A percentile compares a stretch with the other conserved stretches of the same genome.
These are phyloP conservation scores for Sarocladium kiliense DNA, from an alignment of 2,329 filamentous ascomycete species.

Conservation along the genomic window DNA sequence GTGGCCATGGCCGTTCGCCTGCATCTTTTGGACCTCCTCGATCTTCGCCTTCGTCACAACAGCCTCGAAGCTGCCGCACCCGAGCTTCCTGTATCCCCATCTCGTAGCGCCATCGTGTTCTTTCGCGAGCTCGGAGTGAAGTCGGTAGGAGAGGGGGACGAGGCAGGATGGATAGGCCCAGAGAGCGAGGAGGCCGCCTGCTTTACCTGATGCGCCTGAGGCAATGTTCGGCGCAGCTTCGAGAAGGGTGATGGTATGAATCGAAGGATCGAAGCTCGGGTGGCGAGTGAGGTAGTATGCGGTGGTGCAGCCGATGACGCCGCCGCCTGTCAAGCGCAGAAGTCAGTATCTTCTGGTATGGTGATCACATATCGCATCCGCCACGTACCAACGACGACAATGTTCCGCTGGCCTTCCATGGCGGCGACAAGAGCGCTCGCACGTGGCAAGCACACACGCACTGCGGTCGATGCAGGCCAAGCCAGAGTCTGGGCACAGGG, in stretches of 20 bases:
- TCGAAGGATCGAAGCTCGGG: constrained; percentile 67
- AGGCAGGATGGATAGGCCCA: constrained; percentile 88
- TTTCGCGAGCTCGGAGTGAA: constrained; percentile 79
- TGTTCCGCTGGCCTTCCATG: constrained; percentile 36
- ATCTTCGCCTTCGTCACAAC: constrained; percentile 30
- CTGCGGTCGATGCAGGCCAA: not conserved
- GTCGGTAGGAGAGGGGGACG: constrained; percentile 76
- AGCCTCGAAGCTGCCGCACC: constrained; percentile 58
- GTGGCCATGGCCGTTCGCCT: constrained; percentile 11
- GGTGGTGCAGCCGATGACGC: constrained; percentile 86
- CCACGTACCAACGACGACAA: constrained; percentile 44
- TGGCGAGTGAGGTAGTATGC: constrained; percentile 90
- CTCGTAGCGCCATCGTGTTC: constrained; percentile 71
- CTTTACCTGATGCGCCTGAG: constrained; percentile 90
- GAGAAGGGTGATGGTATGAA: constrained; percentile 77
- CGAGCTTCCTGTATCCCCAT: constrained; percentile 83
- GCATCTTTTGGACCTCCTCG: constrained; percentile 20
- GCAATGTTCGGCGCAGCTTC: constrained; percentile 81
- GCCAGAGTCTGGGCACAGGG: not conserved
- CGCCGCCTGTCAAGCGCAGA: constrained; percentile 57
- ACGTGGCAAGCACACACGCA: not conserved
- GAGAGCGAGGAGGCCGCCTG: constrained; percentile 80
- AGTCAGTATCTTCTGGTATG: constrained; percentile 1
- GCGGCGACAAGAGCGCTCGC: not conserved
- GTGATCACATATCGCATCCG: not conserved